Evolutionary conservation across 345 rosid genomes (phyloP).

Genomic region (Eucalyptus tenuipes): DNA sequence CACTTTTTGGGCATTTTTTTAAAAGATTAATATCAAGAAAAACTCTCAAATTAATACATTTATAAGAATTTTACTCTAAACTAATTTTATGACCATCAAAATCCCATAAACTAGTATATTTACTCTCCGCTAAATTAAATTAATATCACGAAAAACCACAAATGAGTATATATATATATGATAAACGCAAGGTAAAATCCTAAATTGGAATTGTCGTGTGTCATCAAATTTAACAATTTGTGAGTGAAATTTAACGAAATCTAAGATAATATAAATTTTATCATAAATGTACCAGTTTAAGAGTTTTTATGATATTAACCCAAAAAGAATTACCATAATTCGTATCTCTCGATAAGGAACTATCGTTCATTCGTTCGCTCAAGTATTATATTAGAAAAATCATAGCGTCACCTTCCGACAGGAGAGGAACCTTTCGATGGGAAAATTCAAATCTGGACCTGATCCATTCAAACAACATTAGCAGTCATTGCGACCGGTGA

Average conservation of each 20-base stretch:
- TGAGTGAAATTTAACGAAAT: accelerated
- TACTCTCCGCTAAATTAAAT: accelerated
- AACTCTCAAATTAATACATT: too few species aligned
- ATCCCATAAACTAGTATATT: background rate
- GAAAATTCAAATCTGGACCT: background rate
- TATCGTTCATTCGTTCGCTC: accelerated
- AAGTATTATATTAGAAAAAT: background rate
- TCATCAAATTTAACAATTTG: background rate
- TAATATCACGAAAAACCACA: accelerated
- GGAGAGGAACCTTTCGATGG: accelerated
- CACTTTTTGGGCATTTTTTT: background rate
- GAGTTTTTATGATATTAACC: too few species aligned
- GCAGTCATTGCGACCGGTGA: accelerated
- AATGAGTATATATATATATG: accelerated
- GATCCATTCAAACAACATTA: background rate
- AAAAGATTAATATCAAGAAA: too few species aligned
- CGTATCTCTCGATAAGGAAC: too few species aligned
- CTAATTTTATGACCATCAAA: too few species aligned
- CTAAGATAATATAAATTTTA: too few species aligned
- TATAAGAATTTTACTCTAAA: too few species aligned
- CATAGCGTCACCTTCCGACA: background rate
- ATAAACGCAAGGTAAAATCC: accelerated
- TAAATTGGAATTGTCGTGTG: accelerated
- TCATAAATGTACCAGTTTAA: accelerated
- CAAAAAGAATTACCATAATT: background rate